phyloP scores from a whole-genome alignment of 805 yeast species.

The Wickerhamomyces tratensis region DNA sequence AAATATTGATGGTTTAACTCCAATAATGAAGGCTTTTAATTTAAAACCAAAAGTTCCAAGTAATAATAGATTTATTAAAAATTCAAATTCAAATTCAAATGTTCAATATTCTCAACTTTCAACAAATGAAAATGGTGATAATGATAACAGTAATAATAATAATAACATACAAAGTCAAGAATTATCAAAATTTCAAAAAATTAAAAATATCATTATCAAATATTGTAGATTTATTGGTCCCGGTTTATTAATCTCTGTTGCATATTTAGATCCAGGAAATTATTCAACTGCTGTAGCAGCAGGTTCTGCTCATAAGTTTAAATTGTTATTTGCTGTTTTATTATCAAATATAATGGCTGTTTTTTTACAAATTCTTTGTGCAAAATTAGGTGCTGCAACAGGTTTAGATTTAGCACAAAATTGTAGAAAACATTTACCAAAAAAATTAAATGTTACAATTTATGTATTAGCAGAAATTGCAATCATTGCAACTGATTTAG shows the following conservation, averaged over 20 bases:
- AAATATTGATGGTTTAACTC: neutral
- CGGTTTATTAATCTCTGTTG: slow-evolving; percentile 89
- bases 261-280: slow-evolving; percentile 97
- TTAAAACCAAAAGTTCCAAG: neutral
- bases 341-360: slow-evolving; percentile 82
- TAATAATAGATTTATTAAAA: too few relatives aligned
- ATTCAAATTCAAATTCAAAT: neutral
- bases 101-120: neutral
- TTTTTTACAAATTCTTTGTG: slow-evolving; percentile 74
- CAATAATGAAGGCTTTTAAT: neutral
- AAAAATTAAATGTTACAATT: slow-evolving; percentile 45
- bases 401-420: slow-evolving; percentile 87
- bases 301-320: slow-evolving; percentile 79
- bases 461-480: slow-evolving; percentile 83
- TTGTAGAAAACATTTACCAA: slow-evolving; percentile 69
- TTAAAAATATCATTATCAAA: slow-evolving; percentile 25
- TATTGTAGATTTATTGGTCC: slow-evolving; percentile 79
- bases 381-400: slow-evolving; percentile 87
- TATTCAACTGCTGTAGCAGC: slow-evolving; percentile 92
- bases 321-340: slow-evolving; percentile 66
- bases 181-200: slow-evolving; percentile 2
- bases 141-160: neutral
- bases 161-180: neutral
- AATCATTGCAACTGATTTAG: slow-evolving; percentile 90
- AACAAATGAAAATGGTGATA: neutral